Base-by-base conservation (phyloP, 108 stramenopile species). In the Phaeodactylum tricornutum region DNA sequence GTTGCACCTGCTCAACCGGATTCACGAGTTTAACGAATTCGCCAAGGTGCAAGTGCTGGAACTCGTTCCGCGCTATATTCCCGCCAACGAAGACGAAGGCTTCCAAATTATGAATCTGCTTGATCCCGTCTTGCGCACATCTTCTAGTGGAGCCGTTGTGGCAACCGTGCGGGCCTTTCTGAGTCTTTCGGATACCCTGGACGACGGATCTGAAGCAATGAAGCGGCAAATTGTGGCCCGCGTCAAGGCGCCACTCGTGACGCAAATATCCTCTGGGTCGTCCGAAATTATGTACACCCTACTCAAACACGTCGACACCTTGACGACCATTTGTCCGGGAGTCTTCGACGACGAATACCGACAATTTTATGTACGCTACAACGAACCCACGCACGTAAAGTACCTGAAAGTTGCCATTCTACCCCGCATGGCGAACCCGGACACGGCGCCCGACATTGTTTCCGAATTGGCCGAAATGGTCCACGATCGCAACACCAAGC, bases 81-180 rank as follows among this genome's bases (percentile, higher is more conserved):
- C 94, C 5, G 87, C 85, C 30, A 77, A 80, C 58, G 85, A 94
- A 43, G 91, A 95, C 9, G 92, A 95, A 59, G 85, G 77, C 4
- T 99, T 86, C 65, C 85, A 87, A 46, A 96, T 99, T 47, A 98
- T 99, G 99, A 99, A 99, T 63, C 66, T 99, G 17, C 69, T 99
- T 22, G 99, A 99, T 73, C 95, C 95, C 6, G 94, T 97, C 24
- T 62, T 99, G 53, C 59, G 93, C 26, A 95, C 93, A 1, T 75
- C 84, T 37, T 93, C 93, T 66, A 68, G 74, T n/a, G 94, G 87
- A 3, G 93, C 95, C 24, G 94, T 98, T 11, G 66, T 99, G 49
- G 96, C 94, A 4, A 90, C 93, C 20, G 77, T 96, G 41, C 77
- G 85, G 29, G 95, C 94, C 24, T 99, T 99, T 69, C 65, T 98